phyloP scores from a whole-genome alignment of 148 eudicot genomes.

The Amaranthus palmeri region DNA sequence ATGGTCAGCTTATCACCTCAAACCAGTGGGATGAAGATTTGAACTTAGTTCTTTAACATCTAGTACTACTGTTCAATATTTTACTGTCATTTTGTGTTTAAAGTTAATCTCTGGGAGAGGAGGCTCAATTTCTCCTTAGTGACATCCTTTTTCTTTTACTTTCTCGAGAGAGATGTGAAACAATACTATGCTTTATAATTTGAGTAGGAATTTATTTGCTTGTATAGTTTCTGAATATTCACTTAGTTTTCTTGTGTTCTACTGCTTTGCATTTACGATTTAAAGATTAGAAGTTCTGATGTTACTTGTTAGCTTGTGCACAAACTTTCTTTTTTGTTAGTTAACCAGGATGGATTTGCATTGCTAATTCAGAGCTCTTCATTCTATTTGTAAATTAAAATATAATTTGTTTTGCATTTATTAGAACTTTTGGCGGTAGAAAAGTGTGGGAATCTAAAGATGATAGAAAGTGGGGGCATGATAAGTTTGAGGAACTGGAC shows the following conservation, averaged over 20 bases:
- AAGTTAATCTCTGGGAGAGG: neutral
- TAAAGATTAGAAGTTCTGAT: neutral
- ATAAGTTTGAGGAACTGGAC: constrained; percentile 91
- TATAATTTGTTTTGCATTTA: neutral
- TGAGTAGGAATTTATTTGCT: neutral
- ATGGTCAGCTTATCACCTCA: neutral
- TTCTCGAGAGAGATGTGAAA: neutral
- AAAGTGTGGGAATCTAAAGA: constrained; percentile 94
- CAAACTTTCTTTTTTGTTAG: neutral
- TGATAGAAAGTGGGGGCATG: constrained; percentile 97
- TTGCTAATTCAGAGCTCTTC: neutral
- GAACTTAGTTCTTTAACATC: no score
- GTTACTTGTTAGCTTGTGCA: neutral
- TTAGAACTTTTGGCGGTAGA: constrained; percentile 75
- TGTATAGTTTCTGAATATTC: neutral
- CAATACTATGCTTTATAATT: neutral
- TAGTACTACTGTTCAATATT: no score
- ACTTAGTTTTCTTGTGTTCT: neutral
- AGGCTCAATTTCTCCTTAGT: neutral
- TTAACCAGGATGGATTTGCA: neutral
- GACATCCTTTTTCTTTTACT: neutral
- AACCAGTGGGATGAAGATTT: neutral
- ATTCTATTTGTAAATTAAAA: neutral
- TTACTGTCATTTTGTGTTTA: no score
- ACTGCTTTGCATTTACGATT: neutral